phyloP scores from a whole-genome alignment of 129 eudicot species.

The Flaveria bidentis region DNA sequence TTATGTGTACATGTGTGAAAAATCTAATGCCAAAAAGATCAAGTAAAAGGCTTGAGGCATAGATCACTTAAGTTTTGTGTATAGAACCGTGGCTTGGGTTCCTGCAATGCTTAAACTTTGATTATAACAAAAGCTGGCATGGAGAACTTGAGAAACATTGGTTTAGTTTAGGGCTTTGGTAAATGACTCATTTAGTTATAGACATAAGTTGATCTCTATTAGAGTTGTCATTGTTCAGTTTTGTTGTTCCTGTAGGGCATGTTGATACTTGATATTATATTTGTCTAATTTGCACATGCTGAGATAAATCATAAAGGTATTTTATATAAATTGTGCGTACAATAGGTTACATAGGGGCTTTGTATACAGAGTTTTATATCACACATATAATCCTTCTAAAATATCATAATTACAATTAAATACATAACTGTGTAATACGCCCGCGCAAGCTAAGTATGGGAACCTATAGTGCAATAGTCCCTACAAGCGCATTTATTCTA shows the following conservation, averaged over 20 bases:
- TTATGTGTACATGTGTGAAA: conserved; percentile 1
- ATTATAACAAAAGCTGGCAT: background rate
- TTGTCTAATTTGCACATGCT: no score
- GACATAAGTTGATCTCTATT: background rate
- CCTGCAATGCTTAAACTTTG: background rate
- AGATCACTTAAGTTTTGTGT: no score
- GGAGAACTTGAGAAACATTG: background rate
- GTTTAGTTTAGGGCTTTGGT: background rate
- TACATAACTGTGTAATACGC: no score
- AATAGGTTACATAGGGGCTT: no score
- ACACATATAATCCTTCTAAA: no score
- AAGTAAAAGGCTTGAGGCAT: background rate
- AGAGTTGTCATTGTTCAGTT: background rate
- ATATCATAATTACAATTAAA: no score
- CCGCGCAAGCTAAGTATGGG: no score
- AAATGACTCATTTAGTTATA: background rate
- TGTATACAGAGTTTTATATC: no score
- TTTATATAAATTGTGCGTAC: no score
- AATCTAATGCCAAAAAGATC: conserved; percentile 1
- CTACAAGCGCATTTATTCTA: no score
- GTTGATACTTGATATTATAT: background rate
- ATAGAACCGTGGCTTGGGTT: background rate
- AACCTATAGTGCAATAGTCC: no score
- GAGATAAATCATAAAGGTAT: no score
- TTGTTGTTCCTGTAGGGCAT: background rate